phyloP scores from a whole-genome alignment of 768 basidiomycete genomes.

The Lactifluus echinatus region DNA sequence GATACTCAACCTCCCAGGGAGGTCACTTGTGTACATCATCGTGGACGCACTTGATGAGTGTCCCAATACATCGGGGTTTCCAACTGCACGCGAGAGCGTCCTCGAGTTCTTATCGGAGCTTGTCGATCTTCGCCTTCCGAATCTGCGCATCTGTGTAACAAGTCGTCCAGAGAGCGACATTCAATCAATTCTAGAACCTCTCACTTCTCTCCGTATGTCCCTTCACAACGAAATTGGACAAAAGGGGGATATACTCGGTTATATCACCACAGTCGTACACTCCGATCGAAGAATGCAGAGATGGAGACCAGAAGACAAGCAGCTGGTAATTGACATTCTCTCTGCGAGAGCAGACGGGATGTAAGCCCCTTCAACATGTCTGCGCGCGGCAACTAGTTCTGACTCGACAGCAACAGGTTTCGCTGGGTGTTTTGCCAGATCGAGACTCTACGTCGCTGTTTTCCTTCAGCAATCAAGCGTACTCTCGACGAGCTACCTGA shows the following conservation, averaged over 20 bases:
- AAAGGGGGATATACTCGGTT: neutral
- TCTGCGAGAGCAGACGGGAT: neutral
- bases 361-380: neutral
- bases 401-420: neutral
- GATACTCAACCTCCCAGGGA: neutral
- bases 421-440: conserved; percentile 5
- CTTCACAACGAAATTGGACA: neutral
- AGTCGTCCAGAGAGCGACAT: conserved; percentile 3
- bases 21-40: neutral
- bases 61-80: neutral
- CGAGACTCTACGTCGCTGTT: neutral
- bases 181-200: neutral
- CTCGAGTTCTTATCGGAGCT: neutral
- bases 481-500: neutral
- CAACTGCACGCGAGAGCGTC: neutral
- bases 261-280: neutral
- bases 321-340: neutral
- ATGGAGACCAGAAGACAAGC: neutral
- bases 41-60: conserved; percentile 9
- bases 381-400: no score
- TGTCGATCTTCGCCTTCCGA: neutral
- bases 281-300: neutral
- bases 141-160: neutral
- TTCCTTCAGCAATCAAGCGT: neutral
- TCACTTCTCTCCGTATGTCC: neutral